A percentile compares a stretch with the other conserved stretches of the same genome.
These are phyloP conservation scores for Boletus rufocinnamomeus DNA, from an alignment of 768 basidiomycete species.

Conservation along the genomic window DNA sequence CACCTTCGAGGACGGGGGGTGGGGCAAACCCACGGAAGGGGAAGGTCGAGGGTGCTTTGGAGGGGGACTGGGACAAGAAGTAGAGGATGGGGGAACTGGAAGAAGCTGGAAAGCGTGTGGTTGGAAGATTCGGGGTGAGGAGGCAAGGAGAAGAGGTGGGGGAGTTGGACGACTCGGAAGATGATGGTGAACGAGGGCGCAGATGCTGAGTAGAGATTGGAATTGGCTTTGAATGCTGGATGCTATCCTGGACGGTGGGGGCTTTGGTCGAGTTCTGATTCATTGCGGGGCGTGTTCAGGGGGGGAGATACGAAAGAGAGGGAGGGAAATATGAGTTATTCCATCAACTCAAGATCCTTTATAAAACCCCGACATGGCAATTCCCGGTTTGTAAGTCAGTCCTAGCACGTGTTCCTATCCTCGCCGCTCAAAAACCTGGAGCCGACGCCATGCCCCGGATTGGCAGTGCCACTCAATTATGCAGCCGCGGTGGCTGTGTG, in stretches of 20 bases:
- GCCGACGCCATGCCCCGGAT: conserved; percentile 18
- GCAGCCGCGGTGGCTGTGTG: conserved; percentile 4
- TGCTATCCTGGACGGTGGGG: conserved; percentile 26
- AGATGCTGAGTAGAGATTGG: conserved; percentile 49
- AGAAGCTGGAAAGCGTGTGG: conserved; percentile 49
- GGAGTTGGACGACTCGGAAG: conserved; percentile 59
- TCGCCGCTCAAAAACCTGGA: conserved; percentile 14
- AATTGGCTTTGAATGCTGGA: conserved; percentile 67
- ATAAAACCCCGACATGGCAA: conserved; percentile 34
- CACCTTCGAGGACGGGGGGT: conserved; percentile 65
- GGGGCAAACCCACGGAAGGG: conserved; percentile 58
- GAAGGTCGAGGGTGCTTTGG: conserved; percentile 55
- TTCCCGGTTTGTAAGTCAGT: conserved; percentile 21
- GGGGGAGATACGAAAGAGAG: conserved; percentile 5
- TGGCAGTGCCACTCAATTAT: not conserved
- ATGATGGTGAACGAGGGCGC: conserved; percentile 64
- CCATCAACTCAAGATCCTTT: conserved; percentile 1
- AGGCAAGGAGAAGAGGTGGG: conserved; percentile 54
- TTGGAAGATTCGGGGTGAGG: conserved; percentile 47
- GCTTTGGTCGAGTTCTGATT: conserved; percentile 1
- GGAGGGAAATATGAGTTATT: not conserved
- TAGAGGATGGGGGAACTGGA: conserved; percentile 74
- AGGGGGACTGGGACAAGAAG: conserved; percentile 61
- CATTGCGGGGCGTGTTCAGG: conserved; percentile 20
- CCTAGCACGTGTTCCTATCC: conserved; percentile 19